A percentile compares a stretch with the other conserved stretches of the same genome.
These are phyloP conservation scores for Potentilla sterilis DNA, from an alignment of 306 rosid genomes.

Conservation along the genomic window DNA sequence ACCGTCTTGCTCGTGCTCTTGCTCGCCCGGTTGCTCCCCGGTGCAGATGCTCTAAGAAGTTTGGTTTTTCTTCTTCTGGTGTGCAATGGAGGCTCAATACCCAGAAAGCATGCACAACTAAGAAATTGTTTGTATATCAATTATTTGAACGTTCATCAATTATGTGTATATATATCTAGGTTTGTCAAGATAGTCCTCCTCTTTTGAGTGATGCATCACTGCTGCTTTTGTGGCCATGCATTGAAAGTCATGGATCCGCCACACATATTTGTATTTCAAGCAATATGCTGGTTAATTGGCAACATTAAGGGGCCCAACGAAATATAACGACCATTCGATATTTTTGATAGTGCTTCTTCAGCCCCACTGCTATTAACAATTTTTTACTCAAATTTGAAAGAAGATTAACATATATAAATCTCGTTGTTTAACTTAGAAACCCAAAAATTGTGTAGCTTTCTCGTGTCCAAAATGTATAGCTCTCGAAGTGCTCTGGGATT, in stretches of 20 bases:
- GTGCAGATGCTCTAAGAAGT: too few species aligned
- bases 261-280: background rate
- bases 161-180: background rate
- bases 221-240: background rate
- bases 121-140: background rate
- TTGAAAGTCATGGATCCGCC: background rate
- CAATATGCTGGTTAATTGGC: background rate
- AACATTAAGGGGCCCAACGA: background rate
- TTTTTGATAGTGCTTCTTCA: background rate
- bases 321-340: background rate
- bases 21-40: too few species aligned
- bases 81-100: background rate
- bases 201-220: background rate
- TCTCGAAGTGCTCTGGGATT: too few species aligned
- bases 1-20: too few species aligned
- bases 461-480: too few species aligned
- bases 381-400: background rate
- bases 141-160: background rate
- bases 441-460: too few species aligned
- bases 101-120: background rate
- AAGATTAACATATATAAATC: background rate
- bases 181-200: background rate
- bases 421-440: too few species aligned
- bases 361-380: background rate
- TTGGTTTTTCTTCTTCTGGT: background rate